Evolutionary conservation across 2,329 filamentous ascomycete genomes (phyloP).

Genomic region (Metarhizium sp.): DNA sequence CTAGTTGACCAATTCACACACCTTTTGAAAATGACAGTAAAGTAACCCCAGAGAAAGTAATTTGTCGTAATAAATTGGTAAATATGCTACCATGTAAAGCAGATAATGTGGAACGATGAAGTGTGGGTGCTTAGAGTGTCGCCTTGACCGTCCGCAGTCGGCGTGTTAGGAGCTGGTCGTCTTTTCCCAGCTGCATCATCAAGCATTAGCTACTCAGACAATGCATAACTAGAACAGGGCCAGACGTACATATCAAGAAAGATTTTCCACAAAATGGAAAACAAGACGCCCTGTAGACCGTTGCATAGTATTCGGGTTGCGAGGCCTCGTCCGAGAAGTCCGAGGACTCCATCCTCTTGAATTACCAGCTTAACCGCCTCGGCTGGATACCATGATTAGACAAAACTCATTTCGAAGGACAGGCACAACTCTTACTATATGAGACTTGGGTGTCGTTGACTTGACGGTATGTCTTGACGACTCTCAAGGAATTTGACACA

Average conservation of each 20-base stretch:
- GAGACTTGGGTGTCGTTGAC: conserved; percentile 38
- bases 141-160: too few species aligned
- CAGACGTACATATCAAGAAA: conserved; percentile 33
- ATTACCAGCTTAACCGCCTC: conserved; percentile 33
- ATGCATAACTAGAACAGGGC: too few species aligned
- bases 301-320: conserved; percentile 39
- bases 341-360: conserved; percentile 29
- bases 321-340: conserved; percentile 35
- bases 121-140: too few species aligned
- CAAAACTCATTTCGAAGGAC: background rate
- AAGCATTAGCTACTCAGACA: too few species aligned
- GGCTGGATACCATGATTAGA: conserved; percentile 15
- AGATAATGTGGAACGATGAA: too few species aligned
- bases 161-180: too few species aligned
- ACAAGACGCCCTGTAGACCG: conserved; percentile 35
- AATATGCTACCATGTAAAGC: too few species aligned
- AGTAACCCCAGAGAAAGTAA: too few species aligned
- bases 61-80: too few species aligned
- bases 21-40: too few species aligned
- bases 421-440: conserved; percentile 24
- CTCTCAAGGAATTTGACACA: conserved; percentile 36
- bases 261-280: conserved; percentile 39
- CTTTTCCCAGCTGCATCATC: too few species aligned
- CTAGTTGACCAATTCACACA: too few species aligned
- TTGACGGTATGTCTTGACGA: conserved; percentile 40